Percentiles rank a stretch among this genome's conserved stretches.
These are phyloP conservation scores for Cerioporus squamosus DNA, from an alignment of 1,284 basidiomycete genomes.

Conservation along the genomic window DNA sequence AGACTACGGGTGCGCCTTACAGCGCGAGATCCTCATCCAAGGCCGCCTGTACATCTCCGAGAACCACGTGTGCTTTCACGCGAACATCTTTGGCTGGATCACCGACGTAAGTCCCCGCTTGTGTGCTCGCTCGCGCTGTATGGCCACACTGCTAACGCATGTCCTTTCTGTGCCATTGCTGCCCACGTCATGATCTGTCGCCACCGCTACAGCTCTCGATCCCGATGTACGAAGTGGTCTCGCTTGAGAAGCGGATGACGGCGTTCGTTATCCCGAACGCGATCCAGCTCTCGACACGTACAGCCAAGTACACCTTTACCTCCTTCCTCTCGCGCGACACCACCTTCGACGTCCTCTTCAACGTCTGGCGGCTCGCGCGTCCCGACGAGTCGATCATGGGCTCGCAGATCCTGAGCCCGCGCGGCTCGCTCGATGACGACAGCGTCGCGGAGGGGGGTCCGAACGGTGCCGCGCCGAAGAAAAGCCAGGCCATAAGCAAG, in stretches of 20 bases:
- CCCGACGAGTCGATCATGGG: conserved; percentile 66
- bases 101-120: conserved; percentile 74
- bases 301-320: conserved; percentile 90
- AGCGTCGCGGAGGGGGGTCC: conserved; percentile 8
- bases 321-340: conserved; percentile 97
- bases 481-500: conserved; percentile 40
- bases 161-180: too few relatives aligned
- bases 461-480: conserved; percentile 9
- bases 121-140: neutral
- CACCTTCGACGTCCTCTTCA: conserved; percentile 94
- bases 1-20: conserved; percentile 98
- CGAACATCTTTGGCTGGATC: conserved; percentile 99
- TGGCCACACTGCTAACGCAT: neutral
- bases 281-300: conserved; percentile 87
- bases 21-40: conserved; percentile 96
- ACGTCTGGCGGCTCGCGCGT: conserved; percentile 93
- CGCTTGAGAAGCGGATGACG: conserved; percentile 97
- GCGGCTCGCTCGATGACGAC: conserved; percentile 31
- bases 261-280: conserved; percentile 99
- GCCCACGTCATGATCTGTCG: conserved; percentile 11
- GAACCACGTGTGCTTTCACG: conserved; percentile 98
- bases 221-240: conserved; percentile 89
- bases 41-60: conserved; percentile 97
- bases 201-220: conserved; percentile 73
- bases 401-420: conserved; percentile 26